phyloP scores from a whole-genome alignment of 768 basidiomycete species.

The Imleria badia region DNA sequence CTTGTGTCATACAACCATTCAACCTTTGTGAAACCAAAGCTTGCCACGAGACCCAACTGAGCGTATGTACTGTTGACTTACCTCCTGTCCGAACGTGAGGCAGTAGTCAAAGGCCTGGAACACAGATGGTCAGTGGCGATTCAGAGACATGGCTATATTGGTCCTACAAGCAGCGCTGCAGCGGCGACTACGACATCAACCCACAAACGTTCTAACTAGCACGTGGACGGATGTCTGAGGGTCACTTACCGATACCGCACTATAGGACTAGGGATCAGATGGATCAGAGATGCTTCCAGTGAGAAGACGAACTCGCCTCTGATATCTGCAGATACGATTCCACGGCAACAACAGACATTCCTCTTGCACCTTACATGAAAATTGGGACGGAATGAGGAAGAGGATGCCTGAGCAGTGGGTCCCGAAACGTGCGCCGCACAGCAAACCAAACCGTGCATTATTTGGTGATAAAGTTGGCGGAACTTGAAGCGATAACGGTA shows the following conservation, averaged over 20 bases:
- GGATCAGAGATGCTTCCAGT: neutral
- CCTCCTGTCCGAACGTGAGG: slow-evolving; percentile 16
- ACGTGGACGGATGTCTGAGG: neutral
- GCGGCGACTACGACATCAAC: slow-evolving; percentile 7
- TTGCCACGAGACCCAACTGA: neutral
- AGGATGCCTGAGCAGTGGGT: neutral
- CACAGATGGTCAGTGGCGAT: neutral
- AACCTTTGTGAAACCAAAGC: slow-evolving; percentile 7
- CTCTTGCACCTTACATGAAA: neutral
- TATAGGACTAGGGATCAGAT: neutral
- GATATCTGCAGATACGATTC: slow-evolving; percentile 13
- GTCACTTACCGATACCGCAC: slow-evolving; percentile 11
- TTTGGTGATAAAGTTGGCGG: no score
- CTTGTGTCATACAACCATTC: slow-evolving; percentile 15
- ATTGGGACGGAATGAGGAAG: neutral
- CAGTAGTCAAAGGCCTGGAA: slow-evolving; percentile 17
- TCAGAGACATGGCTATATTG: neutral
- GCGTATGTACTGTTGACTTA: neutral
- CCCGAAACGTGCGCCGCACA: neutral
- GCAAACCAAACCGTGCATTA: no score
- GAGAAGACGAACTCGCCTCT: slow-evolving; percentile 4
- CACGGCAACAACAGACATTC: slow-evolving; percentile 12
- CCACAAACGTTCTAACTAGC: neutral
- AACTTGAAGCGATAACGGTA: neutral
- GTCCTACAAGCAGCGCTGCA: slow-evolving; percentile 13